Evolutionary conservation across 2,329 filamentous ascomycete species (phyloP).

Genomic region (Phaeomoniella chlamydospora): DNA sequence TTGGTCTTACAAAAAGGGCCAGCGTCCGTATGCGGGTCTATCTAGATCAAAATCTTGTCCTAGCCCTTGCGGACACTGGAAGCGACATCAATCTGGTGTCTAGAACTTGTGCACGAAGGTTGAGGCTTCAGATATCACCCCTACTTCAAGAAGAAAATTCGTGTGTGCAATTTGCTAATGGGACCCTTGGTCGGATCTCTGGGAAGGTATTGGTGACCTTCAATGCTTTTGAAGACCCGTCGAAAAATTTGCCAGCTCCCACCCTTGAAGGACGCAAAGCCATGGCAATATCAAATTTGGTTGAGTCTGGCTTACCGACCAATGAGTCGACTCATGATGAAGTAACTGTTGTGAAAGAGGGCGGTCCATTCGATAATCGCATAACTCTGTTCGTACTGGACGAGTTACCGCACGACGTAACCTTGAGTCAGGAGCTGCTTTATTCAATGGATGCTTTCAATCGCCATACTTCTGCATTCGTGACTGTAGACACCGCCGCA

Average conservation of each 20-base stretch:
- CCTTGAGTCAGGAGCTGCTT: constrained; percentile 1
- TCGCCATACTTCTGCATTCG: background rate
- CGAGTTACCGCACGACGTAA: constrained; percentile 1
- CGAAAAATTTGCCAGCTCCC: background rate
- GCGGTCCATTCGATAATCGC: background rate
- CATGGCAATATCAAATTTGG: background rate
- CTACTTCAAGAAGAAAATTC: background rate
- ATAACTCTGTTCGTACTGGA: constrained; percentile 1
- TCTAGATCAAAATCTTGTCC: background rate
- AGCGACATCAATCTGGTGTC: constrained; percentile 5
- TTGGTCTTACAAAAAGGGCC: background rate
- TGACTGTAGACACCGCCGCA: background rate
- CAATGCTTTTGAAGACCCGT: background rate
- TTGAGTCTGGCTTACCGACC: no score
- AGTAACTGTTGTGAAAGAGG: background rate
- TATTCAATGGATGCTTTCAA: constrained; percentile 1
- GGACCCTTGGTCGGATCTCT: background rate
- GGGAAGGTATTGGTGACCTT: background rate
- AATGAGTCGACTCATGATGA: background rate
- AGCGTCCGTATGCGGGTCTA: background rate
- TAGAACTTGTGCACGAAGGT: background rate
- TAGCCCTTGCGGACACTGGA: constrained; percentile 4
- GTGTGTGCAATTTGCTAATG: background rate
- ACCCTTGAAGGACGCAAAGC: background rate
- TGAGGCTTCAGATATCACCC: background rate